A percentile compares a stretch with the other conserved stretches of the same genome.
phyloP scores from a whole-genome alignment of 2,329 filamentous ascomycete genomes.

The Fusarium sambucinum region DNA sequence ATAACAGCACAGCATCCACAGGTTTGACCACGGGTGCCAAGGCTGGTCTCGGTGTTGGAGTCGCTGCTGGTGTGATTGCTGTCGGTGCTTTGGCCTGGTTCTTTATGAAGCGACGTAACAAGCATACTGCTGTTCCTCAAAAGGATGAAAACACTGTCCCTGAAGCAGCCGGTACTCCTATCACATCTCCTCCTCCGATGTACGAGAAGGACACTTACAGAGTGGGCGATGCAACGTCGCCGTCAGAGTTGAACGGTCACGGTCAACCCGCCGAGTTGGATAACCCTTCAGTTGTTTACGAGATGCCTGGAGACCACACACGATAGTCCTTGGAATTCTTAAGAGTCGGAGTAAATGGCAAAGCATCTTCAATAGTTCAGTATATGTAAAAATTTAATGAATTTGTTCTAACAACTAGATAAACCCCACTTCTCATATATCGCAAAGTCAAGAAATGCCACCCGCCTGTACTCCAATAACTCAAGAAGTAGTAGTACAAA shows the following conservation, averaged over 20 bases:
- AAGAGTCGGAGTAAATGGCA: background rate
- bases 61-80: background rate
- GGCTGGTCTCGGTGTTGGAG: background rate
- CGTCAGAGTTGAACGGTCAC: background rate
- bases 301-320: background rate
- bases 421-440: too few species aligned
- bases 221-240: background rate
- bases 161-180: background rate
- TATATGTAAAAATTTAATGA: background rate
- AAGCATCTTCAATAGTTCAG: background rate
- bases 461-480: background rate
- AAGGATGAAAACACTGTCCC: background rate
- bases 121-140: background rate
- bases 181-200: background rate
- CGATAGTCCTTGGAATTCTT: background rate
- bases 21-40: background rate
- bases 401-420: background rate
- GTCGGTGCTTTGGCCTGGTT: background rate
- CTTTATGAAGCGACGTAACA: background rate
- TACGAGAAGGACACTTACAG: background rate
- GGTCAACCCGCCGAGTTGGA: background rate
- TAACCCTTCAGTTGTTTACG: background rate
- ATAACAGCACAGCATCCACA: background rate
- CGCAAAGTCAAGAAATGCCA: background rate
- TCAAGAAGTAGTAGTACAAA: background rate